Conservation (phyloP, 176 grass and related monocot genomes). For the Eleusine coracana region DNA sequence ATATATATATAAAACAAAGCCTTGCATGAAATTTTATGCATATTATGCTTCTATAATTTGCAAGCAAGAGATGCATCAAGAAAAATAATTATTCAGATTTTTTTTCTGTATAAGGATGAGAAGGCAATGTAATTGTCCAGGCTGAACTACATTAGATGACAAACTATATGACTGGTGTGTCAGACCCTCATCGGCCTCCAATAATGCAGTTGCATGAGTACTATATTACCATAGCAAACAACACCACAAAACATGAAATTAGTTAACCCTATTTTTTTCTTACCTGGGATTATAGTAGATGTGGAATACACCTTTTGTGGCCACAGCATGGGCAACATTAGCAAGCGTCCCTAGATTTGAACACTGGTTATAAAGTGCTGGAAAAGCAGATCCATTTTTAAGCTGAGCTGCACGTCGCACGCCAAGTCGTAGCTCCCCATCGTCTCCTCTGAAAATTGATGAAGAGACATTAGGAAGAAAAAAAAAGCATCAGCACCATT, state of each 20-base stretch:
- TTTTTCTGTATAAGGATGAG: background rate
- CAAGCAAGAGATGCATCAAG: background rate
- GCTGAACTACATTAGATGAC: background rate
- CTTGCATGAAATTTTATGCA: background rate
- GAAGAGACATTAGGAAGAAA: background rate
- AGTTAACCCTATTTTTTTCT: background rate
- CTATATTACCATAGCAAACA: background rate
- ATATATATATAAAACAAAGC: background rate
- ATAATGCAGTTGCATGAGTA: background rate
- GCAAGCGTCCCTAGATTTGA: slow-evolving; percentile 59
- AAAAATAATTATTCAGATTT: background rate
- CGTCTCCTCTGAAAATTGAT: slow-evolving; percentile 66
- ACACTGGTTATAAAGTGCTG: slow-evolving; percentile 56
- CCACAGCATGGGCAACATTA: slow-evolving; percentile 64
- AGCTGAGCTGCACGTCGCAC: slow-evolving; percentile 75
- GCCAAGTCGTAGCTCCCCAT: slow-evolving; percentile 86
- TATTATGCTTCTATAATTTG: background rate
- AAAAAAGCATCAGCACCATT: background rate
- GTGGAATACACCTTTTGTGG: slow-evolving; percentile 68
- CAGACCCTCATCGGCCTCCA: background rate
- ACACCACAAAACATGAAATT: background rate
- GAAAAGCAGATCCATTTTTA: slow-evolving; percentile 54
- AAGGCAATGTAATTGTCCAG: background rate
- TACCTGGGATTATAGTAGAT: slow-evolving; percentile 95
- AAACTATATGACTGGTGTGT: background rate